phyloP scores from a whole-genome alignment of 129 eudicot genomes.

The Cynara cardunculus region DNA sequence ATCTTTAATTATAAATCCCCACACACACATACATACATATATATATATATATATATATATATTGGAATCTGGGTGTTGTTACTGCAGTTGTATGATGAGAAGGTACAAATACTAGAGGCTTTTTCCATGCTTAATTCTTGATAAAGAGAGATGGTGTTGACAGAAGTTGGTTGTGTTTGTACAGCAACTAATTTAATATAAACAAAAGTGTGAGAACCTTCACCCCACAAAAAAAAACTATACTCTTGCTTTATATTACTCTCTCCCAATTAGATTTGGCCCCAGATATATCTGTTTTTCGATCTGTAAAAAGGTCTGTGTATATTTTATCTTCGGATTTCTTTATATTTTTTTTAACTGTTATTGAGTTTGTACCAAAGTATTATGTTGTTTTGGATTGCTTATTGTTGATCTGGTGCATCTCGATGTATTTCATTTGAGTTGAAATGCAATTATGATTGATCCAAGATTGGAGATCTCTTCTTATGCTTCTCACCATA shows the following conservation, averaged over 20 bases:
- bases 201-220: constrained; percentile 16
- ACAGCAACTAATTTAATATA: constrained; percentile 36
- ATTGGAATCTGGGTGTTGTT: constrained; percentile 34
- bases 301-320: too few species aligned
- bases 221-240: background rate
- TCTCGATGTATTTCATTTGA: too few species aligned
- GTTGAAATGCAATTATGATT: too few species aligned
- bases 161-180: constrained; percentile 43
- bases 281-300: background rate
- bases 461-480: too few species aligned
- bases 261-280: constrained; percentile 26
- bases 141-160: constrained; percentile 29
- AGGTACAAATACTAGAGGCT: constrained; percentile 33
- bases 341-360: background rate
- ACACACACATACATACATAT: background rate
- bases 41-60: background rate
- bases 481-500: too few species aligned
- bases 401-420: too few species aligned
- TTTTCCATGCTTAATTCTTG: constrained; percentile 27
- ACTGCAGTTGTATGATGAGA: constrained; percentile 40
- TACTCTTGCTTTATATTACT: too few species aligned
- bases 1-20: too few species aligned
- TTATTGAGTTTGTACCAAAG: background rate
- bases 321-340: too few species aligned
- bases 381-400: background rate